A percentile compares a stretch with the other conserved stretches of the same genome.
phyloP scores from a whole-genome alignment of 2,329 filamentous ascomycete genomes.

The Anthostomella pinea region DNA sequence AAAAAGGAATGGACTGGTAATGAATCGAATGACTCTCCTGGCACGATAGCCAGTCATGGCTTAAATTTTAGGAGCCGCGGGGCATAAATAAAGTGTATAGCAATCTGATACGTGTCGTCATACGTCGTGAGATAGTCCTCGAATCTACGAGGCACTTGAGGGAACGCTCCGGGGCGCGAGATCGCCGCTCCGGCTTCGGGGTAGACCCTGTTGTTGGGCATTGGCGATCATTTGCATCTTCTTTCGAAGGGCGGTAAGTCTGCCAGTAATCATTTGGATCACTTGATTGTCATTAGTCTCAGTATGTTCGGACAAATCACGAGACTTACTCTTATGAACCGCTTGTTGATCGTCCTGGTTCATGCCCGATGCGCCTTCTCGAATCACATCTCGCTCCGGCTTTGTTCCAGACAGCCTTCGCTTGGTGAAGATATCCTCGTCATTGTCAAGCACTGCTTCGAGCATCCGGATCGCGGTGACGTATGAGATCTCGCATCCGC shows the following conservation, averaged over 20 bases:
- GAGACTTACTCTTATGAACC: constrained; percentile 67
- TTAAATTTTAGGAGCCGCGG: constrained; percentile 26
- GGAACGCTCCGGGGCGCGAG: constrained; percentile 54
- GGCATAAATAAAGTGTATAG: constrained; percentile 29
- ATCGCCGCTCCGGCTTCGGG: constrained; percentile 54
- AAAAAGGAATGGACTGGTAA: constrained; percentile 11
- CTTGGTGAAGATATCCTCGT: constrained; percentile 55
- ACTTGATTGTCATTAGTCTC: constrained; percentile 42
- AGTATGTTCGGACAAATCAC: constrained; percentile 11
- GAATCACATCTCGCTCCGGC: constrained; percentile 40
- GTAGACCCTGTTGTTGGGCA: constrained; percentile 44
- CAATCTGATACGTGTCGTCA: constrained; percentile 34
- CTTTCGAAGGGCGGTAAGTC: constrained; percentile 55
- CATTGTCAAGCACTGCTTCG: constrained; percentile 86
- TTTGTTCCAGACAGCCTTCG: constrained; percentile 37
- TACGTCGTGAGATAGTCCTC: constrained; percentile 29
- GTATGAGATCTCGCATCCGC: constrained; percentile 88
- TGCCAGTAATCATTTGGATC: constrained; percentile 60
- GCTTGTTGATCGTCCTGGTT: constrained; percentile 71
- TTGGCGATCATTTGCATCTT: constrained; percentile 61
- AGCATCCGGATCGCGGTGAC: constrained; percentile 91
- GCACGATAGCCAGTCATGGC: constrained; percentile 8
- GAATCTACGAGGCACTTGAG: constrained; percentile 40
- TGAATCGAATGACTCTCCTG: constrained; percentile 3
- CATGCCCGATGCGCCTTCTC: constrained; percentile 47